A percentile compares a stretch with the other conserved stretches of the same genome.
Evolutionary conservation across 225 moss, liverwort and hornwort genomes (phyloP).

Genomic region (Physcomitrium patens): DNA sequence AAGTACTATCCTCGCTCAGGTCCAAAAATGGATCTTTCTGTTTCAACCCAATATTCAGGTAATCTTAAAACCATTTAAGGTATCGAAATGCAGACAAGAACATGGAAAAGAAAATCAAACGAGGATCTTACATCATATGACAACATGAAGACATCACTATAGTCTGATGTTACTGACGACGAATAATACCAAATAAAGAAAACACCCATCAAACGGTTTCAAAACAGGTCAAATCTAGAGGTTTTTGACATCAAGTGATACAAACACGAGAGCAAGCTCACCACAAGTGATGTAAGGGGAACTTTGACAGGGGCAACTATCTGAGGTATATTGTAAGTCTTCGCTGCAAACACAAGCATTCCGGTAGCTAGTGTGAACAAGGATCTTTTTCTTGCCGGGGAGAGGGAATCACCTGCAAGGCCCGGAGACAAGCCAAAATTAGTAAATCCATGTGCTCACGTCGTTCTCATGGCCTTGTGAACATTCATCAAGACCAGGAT

Average conservation of each 20-base stretch:
- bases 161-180: no score
- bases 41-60: conserved; percentile 8
- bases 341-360: conserved; percentile 93
- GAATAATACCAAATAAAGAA: not conserved
- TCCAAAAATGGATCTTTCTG: conserved; percentile 97
- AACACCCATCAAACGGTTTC: not conserved
- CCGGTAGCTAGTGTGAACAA: conserved; percentile 86
- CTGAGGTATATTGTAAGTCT: conserved; percentile 81
- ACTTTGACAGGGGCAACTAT: conserved; percentile 81
- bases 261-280: conserved; percentile 30
- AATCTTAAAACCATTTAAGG: not conserved
- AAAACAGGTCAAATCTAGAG: not conserved
- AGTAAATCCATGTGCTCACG: not conserved
- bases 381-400: conserved; percentile 86
- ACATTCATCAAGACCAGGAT: not conserved
- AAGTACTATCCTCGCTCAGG: conserved; percentile 82
- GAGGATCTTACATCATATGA: not conserved
- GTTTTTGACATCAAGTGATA: not conserved
- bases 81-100: not conserved
- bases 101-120: not conserved
- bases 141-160: no score
- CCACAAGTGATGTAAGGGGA: conserved; percentile 74
- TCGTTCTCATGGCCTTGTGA: not conserved
- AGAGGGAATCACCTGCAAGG: conserved; percentile 54
- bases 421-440: conserved; percentile 14